Evolutionary conservation across 2,329 filamentous ascomycete genomes (phyloP), one percentile per base, ranked within the genome.

Genomic region (Calonectria hawksworthii): DNA sequence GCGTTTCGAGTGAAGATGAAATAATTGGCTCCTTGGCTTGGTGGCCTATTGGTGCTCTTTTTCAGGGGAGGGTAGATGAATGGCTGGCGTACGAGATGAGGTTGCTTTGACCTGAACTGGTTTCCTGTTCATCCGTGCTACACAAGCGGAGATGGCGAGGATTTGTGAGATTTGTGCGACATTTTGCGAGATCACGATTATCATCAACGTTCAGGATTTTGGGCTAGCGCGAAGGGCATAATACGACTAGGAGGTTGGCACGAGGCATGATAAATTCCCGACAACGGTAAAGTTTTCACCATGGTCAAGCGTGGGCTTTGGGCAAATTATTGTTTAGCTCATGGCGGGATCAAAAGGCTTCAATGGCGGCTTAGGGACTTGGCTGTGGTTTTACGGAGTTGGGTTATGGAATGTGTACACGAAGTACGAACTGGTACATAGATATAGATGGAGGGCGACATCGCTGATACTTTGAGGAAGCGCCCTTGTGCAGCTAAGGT

Each of bases 1-100:
- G 87, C 82, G 34, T 86, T 87, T 74, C 84, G 86, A 73, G 84
- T 86, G 50, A 86, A 84, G 85, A 87, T 88, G 85, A 86, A 84
- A 76, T 85, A 72, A 81, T 47, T 52, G 28, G 63, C 28, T 73
- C 30, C 32, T 73, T 71, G 52, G 50, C 38, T 64, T 52, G 50
- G 28, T 72, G 69, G 74, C 74, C 68, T 74, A 50, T 30, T 51
- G 65, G 68, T 34, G n/a, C 30, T 26, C 47, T 51, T 44, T 41
- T 23, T 47, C 44, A 23, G 21, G n/a, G 3, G 21, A 47, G 44
- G 9, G 14, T 7, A 34, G 21, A 23, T 63, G 41, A 47, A 34
- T 30, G 52, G 41, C 38, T 36, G 63, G 41, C 11, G 21, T 41
- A 38, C 59, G 63, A 50, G 26, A 32, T 34, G 63, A 67, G 77